Evolutionary conservation across 805 yeast genomes (phyloP).

Genomic region (Pichia scutulata): DNA sequence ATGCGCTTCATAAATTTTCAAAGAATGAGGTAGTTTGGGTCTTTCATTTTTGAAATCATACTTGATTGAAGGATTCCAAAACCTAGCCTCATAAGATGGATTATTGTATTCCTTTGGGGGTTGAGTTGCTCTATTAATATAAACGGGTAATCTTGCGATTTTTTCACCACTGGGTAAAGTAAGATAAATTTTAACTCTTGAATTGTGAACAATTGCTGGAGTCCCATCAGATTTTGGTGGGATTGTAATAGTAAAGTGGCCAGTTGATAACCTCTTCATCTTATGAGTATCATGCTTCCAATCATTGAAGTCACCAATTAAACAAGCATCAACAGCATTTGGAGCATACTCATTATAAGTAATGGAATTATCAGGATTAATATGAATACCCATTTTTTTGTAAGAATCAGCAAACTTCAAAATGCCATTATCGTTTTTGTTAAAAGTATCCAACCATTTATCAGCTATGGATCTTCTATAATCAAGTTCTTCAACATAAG

Average conservation of each 20-base stretch:
- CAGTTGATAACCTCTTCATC: conserved; percentile 57
- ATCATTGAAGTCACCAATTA: conserved; percentile 88
- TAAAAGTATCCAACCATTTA: conserved; percentile 51
- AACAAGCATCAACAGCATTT: conserved; percentile 61
- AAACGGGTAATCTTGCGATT: conserved; percentile 81
- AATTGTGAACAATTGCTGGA: conserved; percentile 72
- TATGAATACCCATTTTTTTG: conserved; percentile 69
- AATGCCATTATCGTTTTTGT: conserved; percentile 56
- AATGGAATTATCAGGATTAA: conserved; percentile 47
- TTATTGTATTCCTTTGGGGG: conserved; percentile 45
- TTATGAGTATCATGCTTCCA: conserved; percentile 61
- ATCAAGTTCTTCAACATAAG: conserved; percentile 59
- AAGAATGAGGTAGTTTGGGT: conserved; percentile 48
- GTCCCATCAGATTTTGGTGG: conserved; percentile 43
- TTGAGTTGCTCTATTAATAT: conserved; percentile 78
- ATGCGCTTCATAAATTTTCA: conserved; percentile 91
- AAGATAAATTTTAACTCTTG: conserved; percentile 66
- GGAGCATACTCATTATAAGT: conserved; percentile 85
- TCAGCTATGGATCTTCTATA: conserved; percentile 61
- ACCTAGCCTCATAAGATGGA: conserved; percentile 71
- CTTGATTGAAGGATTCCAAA: conserved; percentile 70
- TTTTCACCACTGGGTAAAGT: conserved; percentile 58
- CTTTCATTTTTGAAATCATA: conserved; percentile 58
- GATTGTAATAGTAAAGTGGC: conserved; percentile 59
- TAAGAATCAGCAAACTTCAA: conserved; percentile 70